Evolutionary conservation across 2,329 filamentous ascomycete genomes (phyloP), one percentile per base, ranked within the genome.

Genomic region (Colletotrichum neosansevieriae): DNA sequence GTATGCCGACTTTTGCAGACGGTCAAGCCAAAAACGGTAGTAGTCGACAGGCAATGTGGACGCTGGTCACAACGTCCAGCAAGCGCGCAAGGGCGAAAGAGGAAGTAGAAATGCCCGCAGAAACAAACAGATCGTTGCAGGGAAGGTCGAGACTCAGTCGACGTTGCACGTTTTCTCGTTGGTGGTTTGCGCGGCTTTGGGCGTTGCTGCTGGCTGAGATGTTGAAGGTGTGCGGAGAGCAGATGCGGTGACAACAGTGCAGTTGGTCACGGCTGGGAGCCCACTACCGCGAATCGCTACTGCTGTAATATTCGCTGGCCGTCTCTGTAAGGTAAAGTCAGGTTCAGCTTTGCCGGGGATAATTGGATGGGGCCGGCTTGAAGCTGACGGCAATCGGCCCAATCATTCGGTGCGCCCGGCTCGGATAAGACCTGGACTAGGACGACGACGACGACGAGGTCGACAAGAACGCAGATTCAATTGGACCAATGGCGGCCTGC

Each of bases 211-310:
- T 29, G 32, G 24, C 17, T 53, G 29, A 36, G 15, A 24, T 49
- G 57, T 49, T 38, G 29, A 21, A 49, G 44, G 44, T 50, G 29
- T 47, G 57, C 57, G 56, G 42, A 29, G n/a, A 45, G 24, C 24
- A 19, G 59, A 53, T 65, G 62, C 57, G 63, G 63, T 62, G 58
- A 63, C 63, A 67, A 47, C 58, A 63, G 50, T 40, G 21, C 21
- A 32, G 49, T 34, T 6, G 2, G 29, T 29, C 6, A 17, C 45
- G 45, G 15, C n/a, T n/a, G 19, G 19, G 13, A n/a, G 45, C 4
- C 15, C 17, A 17, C 45, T 17, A 38, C 36, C 36, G 36, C 36
- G 36, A 38, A 38, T 38, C 36, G 10, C 36, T 38, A n/a, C 42
- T 45, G 42, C 42, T 17, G 9, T 15, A 19, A 45, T 19, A 17